Base-by-base conservation (phyloP, 2,329 filamentous ascomycete genomes). In the Fusarium odoratissimum region DNA sequence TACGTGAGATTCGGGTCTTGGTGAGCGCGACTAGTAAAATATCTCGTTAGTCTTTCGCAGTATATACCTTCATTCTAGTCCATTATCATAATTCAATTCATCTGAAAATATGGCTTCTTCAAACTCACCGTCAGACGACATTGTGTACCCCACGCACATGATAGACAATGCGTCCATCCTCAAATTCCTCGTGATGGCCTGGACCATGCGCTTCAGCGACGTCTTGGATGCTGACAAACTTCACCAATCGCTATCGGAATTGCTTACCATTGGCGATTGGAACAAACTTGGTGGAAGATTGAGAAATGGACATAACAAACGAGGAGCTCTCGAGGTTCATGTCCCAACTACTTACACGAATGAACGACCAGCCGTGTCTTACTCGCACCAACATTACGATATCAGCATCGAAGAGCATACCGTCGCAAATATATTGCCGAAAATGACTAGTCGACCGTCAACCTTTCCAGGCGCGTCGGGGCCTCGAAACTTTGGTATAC, bases 361-460 rank as follows among this genome's bases (percentile, higher is more conserved):
- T 14, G 30, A 42, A 8, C 11, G 5, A 9, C 44, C 44, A 0
- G 4, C 30, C 3, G 14, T 63, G 8, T 23, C 30, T 14, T 60
- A 25, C 8, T 63, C 42, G 5, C 23, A 49, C 4, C 12, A 28
- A 2, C 35, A 30, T 4, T 49, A 49, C 3, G 37, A 60, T 6
- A 49, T 49, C 6, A 40, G 35, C 8, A 60, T 63, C 2, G 21
- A 37, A 3, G 44, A 49, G 5, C 55, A 60, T 0, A 25, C 9
- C 3, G 0, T 3, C 0, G 2, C 21, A 0, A 37, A 12, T 0
- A 5, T 48, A 1, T 17, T 48, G 0, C 37, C 19, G 0, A 37
- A 49, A 25, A 12, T 42, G 6, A 11, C 21, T 13, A 6, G 1
- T 9, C 31, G 5, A 11, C 17, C 60, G 1, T 42, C 37, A 2